These are phyloP conservation scores for Aureobasidium namibiae DNA, from an alignment of 2,329 filamentous ascomycete genomes.

Conservation along the genomic window DNA sequence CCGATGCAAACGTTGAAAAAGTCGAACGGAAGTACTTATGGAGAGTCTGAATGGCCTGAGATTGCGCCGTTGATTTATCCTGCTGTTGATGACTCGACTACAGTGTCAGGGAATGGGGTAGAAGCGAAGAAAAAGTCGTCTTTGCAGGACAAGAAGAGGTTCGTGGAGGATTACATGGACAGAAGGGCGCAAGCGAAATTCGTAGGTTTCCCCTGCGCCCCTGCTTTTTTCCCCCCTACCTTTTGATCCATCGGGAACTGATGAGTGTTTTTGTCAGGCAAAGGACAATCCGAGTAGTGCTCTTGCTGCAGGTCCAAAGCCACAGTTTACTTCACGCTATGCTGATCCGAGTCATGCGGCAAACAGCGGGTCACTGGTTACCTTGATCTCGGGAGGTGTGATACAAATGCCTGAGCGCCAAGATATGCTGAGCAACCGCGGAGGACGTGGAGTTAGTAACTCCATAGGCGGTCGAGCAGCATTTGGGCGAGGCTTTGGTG, in stretches of 20 bases:
- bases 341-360: conserved; percentile 45
- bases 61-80: conserved; percentile 41
- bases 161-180: conserved; percentile 44
- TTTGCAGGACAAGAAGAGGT: conserved; percentile 26
- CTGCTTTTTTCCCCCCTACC: conserved; percentile 14
- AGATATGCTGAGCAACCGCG: background rate
- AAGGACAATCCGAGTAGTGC: background rate
- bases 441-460: background rate
- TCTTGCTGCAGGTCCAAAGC: conserved; percentile 27
- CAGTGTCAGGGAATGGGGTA: conserved; percentile 5
- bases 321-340: conserved; percentile 38
- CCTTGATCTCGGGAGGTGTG: conserved; percentile 39
- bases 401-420: conserved; percentile 17
- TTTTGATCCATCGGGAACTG: too few species aligned
- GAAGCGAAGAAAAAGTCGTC: conserved; percentile 17
- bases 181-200: conserved; percentile 40
- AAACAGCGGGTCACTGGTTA: conserved; percentile 40
- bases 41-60: conserved; percentile 36
- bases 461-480: background rate
- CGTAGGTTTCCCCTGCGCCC: conserved; percentile 18
- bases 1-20: conserved; percentile 28
- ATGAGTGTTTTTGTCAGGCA: background rate
- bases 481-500: background rate
- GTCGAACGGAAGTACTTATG: conserved; percentile 31
- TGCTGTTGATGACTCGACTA: conserved; percentile 27